Conservation (phyloP, 441 rosid species). For the Codiaeum variegatum region DNA sequence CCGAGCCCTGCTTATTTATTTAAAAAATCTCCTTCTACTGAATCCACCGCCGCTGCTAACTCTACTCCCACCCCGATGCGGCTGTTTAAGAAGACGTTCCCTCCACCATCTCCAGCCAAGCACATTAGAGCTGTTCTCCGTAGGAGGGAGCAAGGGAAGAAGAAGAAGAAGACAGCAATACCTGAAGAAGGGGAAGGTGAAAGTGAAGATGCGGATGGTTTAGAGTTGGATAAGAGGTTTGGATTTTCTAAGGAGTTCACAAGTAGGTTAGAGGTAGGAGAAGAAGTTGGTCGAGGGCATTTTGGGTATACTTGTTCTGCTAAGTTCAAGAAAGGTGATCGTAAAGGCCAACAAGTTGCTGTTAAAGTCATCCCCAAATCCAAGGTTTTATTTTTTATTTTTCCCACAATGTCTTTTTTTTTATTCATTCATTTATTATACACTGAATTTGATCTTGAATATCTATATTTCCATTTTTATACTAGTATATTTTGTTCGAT, state of each 20-base stretch:
- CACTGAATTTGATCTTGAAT: background rate
- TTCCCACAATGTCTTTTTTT: no score
- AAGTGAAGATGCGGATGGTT: slow-evolving; percentile 46
- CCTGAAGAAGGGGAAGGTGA: slow-evolving; percentile 50
- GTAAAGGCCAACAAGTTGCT: slow-evolving; percentile 78
- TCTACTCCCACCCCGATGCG: slow-evolving; percentile 54
- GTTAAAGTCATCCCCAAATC: slow-evolving; percentile 90
- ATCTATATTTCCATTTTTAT: background rate
- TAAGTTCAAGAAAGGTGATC: slow-evolving; percentile 78
- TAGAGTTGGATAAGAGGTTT: slow-evolving; percentile 77
- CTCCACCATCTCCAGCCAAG: slow-evolving; percentile 95
- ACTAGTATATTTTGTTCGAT: background rate
- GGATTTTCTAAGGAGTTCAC: slow-evolving; percentile 80
- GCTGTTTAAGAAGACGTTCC: slow-evolving; percentile 55
- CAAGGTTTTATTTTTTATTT: slow-evolving; percentile 45
- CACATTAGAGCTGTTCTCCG: slow-evolving; percentile 70
- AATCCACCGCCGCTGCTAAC: background rate
- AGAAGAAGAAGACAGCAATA: slow-evolving; percentile 33
- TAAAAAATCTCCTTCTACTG: slow-evolving; percentile 39
- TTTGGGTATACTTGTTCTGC: slow-evolving; percentile 97
- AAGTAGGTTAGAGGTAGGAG: slow-evolving; percentile 66
- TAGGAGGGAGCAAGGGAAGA: slow-evolving; percentile 28
- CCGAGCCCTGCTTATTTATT: slow-evolving; percentile 68
- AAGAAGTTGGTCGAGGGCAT: slow-evolving; percentile 93
- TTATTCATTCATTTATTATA: background rate